Evolutionary conservation across 768 basidiomycete species (phyloP), one percentile per base, ranked within the genome.

Genomic region (Termitomyces sp.): DNA sequence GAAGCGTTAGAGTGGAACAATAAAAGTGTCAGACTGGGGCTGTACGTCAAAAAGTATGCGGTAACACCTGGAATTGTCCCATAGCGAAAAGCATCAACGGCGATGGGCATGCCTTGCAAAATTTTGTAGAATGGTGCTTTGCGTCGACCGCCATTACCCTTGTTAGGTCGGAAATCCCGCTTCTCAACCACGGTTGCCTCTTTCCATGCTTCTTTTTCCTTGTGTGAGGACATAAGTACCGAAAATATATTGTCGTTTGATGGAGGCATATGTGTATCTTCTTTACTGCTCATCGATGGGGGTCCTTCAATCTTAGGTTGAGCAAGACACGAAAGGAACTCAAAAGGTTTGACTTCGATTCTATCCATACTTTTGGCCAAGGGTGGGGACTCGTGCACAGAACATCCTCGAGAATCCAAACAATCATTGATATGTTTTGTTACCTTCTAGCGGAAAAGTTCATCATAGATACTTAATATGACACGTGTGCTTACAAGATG

Each of bases 41-140:
- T 71, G 49, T 66, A 95, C 95, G 94, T 93, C 62, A 98, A 72
- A 65, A 97, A 93, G 71, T 98, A 98, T 0, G 95, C 91, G 32
- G 84, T 91, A 28, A 98, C 84, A 10, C 85, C 86, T 5, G 95
- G 95, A 51, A 99, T 95, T 30, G 80, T 78, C 6, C 96, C 97
- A 69, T 98, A 99, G 40, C 88, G 84, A 73, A 99, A 99, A 1
- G 95, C 97, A 69, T 99, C 97, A 0, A 99, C 97, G 16, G 96
- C 94, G 28, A 99, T 90, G 9, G 95, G 94, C 95, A 98, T 97
- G 1, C 97, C 96, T 66, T 93, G 90, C 64, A 98, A 70, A 26
- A 94, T 83, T 75, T 98, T 99, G 75, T 96, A 98, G 70, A 98
- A 98, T 0, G 97, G 97, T 0, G 95, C 93, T 59, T 83, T 86